Conservation (phyloP, 345 rosid species). For the Murraya paniculata region DNA sequence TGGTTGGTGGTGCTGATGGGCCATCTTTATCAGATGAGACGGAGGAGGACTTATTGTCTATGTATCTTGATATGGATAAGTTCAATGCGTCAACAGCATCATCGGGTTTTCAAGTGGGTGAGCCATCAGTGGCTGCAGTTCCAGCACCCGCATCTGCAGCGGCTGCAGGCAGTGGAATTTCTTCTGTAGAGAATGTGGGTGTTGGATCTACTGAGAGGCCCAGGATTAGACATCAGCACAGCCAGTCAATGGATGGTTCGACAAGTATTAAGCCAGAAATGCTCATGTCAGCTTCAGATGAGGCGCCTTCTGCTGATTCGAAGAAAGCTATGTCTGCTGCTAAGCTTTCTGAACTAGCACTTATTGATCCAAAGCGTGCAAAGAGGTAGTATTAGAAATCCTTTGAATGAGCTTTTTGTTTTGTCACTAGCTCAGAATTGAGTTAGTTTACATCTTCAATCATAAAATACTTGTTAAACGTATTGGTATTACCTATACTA, state of each 20-base stretch:
- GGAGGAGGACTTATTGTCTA: slow-evolving; percentile 74
- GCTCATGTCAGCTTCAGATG: slow-evolving; percentile 73
- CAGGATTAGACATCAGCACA: slow-evolving; percentile 86
- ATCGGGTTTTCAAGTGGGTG: slow-evolving; percentile 59
- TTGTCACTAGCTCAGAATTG: not conserved
- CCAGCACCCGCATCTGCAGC: slow-evolving; percentile 17
- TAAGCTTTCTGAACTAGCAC: slow-evolving; percentile 98
- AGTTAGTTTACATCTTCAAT: not conserved
- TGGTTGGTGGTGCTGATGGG: slow-evolving; percentile 69
- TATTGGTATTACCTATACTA: not conserved
- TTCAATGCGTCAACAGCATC: slow-evolving; percentile 69
- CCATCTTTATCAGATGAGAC: slow-evolving; percentile 81
- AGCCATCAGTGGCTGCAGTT: slow-evolving; percentile 32
- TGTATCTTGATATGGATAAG: slow-evolving; percentile 94
- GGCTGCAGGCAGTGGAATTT: slow-evolving; percentile 8
- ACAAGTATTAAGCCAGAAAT: slow-evolving; percentile 71
- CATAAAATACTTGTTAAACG: not conserved
- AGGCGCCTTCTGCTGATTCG: slow-evolving; percentile 44
- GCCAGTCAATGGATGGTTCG: slow-evolving; percentile 93
- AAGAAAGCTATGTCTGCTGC: slow-evolving; percentile 90
- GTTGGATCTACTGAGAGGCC: slow-evolving; percentile 60
- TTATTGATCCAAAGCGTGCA: slow-evolving; percentile 92
- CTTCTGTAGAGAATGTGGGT: slow-evolving; percentile 29
- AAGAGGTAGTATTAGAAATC: slow-evolving; percentile 57
- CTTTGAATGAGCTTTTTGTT: not conserved